phyloP scores from a whole-genome alignment of 805 yeast species.

The Wickerhamomyces canadensis region DNA sequence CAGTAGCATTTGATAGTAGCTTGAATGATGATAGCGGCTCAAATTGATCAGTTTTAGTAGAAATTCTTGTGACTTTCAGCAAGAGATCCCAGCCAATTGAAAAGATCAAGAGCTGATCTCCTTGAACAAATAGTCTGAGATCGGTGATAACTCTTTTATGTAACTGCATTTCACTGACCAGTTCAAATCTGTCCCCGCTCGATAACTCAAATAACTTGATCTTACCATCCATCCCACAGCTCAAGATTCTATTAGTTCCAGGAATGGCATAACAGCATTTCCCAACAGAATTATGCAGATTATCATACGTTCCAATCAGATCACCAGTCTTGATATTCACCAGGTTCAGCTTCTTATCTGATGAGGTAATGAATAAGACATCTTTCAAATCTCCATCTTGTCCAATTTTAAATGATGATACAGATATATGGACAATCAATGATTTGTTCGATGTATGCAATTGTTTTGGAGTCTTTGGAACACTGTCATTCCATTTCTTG shows the following conservation, averaged over 20 bases:
- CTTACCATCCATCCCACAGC: constrained; percentile 52
- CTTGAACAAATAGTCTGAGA: constrained; percentile 21
- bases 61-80: constrained; percentile 32
- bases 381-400: constrained; percentile 6
- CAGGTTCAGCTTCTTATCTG: constrained; percentile 14
- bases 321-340: constrained; percentile 11
- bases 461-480: neutral
- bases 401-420: constrained; percentile 15
- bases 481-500: neutral
- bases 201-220: constrained; percentile 23
- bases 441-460: constrained; percentile 3
- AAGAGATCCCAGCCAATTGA: constrained; percentile 58
- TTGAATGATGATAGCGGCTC: constrained; percentile 25
- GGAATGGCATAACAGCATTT: constrained; percentile 31
- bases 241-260: constrained; percentile 24
- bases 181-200: constrained; percentile 4
- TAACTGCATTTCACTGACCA: constrained; percentile 22
- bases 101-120: constrained; percentile 32
- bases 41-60: constrained; percentile 10
- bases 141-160: constrained; percentile 36
- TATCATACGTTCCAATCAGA: constrained; percentile 2
- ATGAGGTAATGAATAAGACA: constrained; percentile 12
- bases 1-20: constrained; percentile 46
- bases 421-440: constrained; percentile 19
- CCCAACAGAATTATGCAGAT: constrained; percentile 22